Evolutionary conservation across 768 basidiomycete genomes (phyloP).

Genomic region (Tulasnella sp.): DNA sequence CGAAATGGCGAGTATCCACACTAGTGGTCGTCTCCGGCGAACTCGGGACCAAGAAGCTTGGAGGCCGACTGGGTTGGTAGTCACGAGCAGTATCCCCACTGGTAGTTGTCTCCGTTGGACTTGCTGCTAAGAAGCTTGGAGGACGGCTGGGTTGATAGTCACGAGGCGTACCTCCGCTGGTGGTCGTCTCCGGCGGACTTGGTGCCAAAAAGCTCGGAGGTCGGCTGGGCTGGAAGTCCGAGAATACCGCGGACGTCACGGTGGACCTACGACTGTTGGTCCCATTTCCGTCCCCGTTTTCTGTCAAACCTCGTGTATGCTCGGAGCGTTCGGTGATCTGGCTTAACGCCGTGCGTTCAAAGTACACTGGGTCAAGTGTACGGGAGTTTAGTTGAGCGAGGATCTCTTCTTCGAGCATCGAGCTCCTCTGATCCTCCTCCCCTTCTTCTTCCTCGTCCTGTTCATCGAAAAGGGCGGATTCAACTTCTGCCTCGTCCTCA

Average conservation of each 20-base stretch:
- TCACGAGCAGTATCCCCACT: neutral
- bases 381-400: slow-evolving; percentile 14
- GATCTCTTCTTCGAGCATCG: slow-evolving; percentile 14
- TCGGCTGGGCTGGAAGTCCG: neutral
- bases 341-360: slow-evolving; percentile 36
- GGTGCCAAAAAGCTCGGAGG: slow-evolving; percentile 8
- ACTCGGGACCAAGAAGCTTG: slow-evolving; percentile 9
- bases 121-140: neutral
- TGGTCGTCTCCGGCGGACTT: neutral
- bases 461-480: neutral
- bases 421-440: neutral
- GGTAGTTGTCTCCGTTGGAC: neutral
- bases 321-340: slow-evolving; percentile 73
- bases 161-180: too few species aligned
- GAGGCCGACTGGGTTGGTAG: neutral
- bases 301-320: slow-evolving; percentile 30
- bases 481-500: slow-evolving; percentile 8
- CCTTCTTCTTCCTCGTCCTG: neutral
- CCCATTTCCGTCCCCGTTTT: neutral
- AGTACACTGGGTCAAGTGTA: slow-evolving; percentile 12
- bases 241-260: neutral
- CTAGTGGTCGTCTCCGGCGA: neutral
- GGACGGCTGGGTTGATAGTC: neutral
- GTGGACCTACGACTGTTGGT: too few species aligned
- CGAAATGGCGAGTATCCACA: neutral